Evolutionary conservation across 148 eudicot genomes (phyloP).

Genomic region (Cornus controversa): DNA sequence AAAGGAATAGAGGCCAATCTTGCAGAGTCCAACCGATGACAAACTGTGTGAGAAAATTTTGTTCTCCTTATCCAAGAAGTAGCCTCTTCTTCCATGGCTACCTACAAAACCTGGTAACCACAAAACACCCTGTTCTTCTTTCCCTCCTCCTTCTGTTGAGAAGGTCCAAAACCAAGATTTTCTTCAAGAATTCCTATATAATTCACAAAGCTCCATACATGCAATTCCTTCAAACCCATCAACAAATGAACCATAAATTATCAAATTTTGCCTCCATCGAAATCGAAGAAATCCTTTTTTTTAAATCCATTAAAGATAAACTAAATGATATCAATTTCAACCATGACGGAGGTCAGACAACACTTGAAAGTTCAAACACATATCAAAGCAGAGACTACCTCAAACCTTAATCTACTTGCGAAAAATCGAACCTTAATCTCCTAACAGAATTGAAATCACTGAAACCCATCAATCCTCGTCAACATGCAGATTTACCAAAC

Average conservation of each 20-base stretch:
- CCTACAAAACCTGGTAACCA: no score
- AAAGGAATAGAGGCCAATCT: conserved; percentile 45
- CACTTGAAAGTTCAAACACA: conserved; percentile 5
- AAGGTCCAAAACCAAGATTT: conserved; percentile 18
- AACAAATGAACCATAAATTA: conserved; percentile 15
- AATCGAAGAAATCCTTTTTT: neutral
- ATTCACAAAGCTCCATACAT: conserved; percentile 23
- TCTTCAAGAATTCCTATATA: conserved; percentile 16
- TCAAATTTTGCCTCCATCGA: conserved; percentile 13
- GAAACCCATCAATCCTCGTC: neutral
- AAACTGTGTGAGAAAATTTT: conserved; percentile 74
- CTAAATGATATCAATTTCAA: neutral
- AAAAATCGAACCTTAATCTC: neutral
- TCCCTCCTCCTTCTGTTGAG: conserved; percentile 16
- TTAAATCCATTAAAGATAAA: neutral
- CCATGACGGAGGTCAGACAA: neutral
- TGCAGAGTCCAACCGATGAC: conserved; percentile 62
- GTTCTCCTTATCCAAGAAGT: conserved; percentile 80
- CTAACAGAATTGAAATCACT: neutral
- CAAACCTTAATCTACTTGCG: neutral
- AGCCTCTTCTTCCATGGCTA: conserved; percentile 65
- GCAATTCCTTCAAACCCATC: conserved; percentile 33
- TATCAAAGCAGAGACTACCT: neutral
- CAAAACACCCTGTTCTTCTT: conserved; percentile 7
- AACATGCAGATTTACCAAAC: neutral